Percentiles rank a stretch among this genome's conserved stretches.
Conservation (phyloP, 352 stramenopile genomes). For the Globisporangium echinulatum region DNA sequence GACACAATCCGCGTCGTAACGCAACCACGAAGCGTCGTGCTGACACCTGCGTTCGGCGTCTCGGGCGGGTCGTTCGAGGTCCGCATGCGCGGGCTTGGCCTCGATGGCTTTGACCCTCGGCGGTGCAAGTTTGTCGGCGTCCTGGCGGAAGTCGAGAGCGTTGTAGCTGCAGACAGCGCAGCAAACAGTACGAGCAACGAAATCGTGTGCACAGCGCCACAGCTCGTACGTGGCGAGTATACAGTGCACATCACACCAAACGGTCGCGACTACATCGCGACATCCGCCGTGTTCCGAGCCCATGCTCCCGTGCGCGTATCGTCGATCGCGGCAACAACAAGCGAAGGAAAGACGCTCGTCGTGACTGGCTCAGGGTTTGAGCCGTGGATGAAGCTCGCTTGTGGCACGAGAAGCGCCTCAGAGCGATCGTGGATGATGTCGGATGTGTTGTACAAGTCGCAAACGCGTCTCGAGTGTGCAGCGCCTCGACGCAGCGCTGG, state of each 20-base stretch:
- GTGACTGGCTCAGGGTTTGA: slow-evolving; percentile 31
- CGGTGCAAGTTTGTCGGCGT: slow-evolving; percentile 9
- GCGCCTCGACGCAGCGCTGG: slow-evolving; percentile 9
- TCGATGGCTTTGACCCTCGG: background rate
- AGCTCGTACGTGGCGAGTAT: slow-evolving; percentile 20
- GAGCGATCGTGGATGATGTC: slow-evolving; percentile 13
- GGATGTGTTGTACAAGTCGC: slow-evolving; percentile 15
- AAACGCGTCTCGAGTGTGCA: slow-evolving; percentile 21
- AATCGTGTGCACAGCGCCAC: slow-evolving; percentile 19
- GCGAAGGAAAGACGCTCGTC: slow-evolving; percentile 12
- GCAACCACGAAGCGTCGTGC: slow-evolving; percentile 1
- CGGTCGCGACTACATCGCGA: slow-evolving; percentile 23
- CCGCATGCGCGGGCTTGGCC: slow-evolving; percentile 5
- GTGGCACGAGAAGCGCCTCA: slow-evolving; percentile 18
- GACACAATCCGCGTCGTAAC: slow-evolving; percentile 17
- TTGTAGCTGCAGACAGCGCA: background rate
- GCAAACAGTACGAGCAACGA: background rate
- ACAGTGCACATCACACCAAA: slow-evolving; percentile 30
- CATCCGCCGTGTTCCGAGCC: slow-evolving; percentile 15
- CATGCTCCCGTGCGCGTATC: slow-evolving; percentile 19
- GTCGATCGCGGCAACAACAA: slow-evolving; percentile 16
- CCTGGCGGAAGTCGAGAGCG: background rate
- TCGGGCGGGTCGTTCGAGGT: slow-evolving; percentile 18
- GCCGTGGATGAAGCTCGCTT: slow-evolving; percentile 32
- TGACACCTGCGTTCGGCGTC: slow-evolving; percentile 24